Evolutionary conservation across 2,329 filamentous ascomycete genomes (phyloP).

Genomic region (Apiospora phragmitis): DNA sequence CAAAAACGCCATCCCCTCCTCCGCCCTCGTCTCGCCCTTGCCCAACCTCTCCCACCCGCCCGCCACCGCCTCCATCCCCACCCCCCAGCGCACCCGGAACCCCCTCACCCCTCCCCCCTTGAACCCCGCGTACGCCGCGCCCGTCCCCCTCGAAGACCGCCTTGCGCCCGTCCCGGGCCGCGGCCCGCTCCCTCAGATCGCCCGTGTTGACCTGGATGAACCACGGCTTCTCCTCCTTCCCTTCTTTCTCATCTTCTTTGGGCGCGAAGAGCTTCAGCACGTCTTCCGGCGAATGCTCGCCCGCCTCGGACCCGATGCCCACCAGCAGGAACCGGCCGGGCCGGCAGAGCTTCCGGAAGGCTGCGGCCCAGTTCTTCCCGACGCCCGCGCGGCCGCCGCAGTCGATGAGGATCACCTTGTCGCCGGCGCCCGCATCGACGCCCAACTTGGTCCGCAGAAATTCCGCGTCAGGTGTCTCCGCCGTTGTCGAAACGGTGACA

Average conservation of each 20-base stretch:
- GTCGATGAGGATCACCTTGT: constrained; percentile 27
- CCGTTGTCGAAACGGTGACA: constrained; percentile 21
- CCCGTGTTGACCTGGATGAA: constrained; percentile 22
- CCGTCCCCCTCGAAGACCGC: constrained; percentile 22
- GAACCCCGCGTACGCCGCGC: constrained; percentile 22
- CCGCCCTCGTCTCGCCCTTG: constrained; percentile 22
- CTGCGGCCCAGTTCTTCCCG: constrained; percentile 21
- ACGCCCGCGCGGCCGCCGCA: constrained; percentile 29
- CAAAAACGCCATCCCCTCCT: constrained; percentile 30
- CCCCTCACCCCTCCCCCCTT: constrained; percentile 22
- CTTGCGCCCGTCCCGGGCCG: constrained; percentile 24
- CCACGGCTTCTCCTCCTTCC: neutral
- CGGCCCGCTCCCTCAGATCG: constrained; percentile 23
- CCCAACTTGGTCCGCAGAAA: constrained; percentile 14
- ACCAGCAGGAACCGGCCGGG: neutral
- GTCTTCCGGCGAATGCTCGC: constrained; percentile 15
- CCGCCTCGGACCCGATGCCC: neutral
- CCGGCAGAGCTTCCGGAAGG: constrained; percentile 12
- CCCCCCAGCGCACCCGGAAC: constrained; percentile 25
- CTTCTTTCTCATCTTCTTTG: neutral
- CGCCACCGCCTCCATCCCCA: constrained; percentile 28
- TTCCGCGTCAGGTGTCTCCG: constrained; percentile 5
- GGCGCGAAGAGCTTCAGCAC: constrained; percentile 6
- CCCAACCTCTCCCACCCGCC: constrained; percentile 29
- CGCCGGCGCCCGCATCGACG: constrained; percentile 1